Percentiles rank a stretch among this genome's conserved stretches.
Conservation (phyloP, 768 basidiomycete genomes). For the Rhizopogon vesiculosus region DNA sequence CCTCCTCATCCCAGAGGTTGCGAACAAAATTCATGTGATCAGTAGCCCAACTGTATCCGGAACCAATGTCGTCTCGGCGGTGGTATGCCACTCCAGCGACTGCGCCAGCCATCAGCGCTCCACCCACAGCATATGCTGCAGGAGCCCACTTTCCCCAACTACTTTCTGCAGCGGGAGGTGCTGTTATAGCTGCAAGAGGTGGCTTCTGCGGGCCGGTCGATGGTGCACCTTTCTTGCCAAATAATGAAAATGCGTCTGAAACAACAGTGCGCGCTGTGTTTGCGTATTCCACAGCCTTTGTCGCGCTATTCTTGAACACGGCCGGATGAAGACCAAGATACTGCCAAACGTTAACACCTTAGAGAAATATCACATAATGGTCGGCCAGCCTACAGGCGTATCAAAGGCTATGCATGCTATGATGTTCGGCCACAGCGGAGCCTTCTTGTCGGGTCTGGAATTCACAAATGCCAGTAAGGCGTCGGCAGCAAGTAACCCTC, state of each 20-base stretch:
- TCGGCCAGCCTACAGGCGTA: constrained; percentile 67
- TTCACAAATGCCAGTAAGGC: constrained; percentile 68
- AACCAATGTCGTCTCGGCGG: constrained; percentile 68
- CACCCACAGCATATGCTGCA: constrained; percentile 65
- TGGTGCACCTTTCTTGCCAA: constrained; percentile 40
- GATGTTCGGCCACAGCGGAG: constrained; percentile 85
- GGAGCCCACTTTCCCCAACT: constrained; percentile 66
- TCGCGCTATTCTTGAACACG: constrained; percentile 81
- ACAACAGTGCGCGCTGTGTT: constrained; percentile 60
- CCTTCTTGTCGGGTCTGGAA: constrained; percentile 56
- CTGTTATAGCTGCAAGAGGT: constrained; percentile 27
- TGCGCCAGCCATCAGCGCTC: constrained; percentile 74
- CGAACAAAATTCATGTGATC: constrained; percentile 92
- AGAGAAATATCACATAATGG: neutral
- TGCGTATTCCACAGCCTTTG: constrained; percentile 69
- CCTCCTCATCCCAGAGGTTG: constrained; percentile 76
- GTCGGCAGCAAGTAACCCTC: constrained; percentile 85
- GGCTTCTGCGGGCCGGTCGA: constrained; percentile 23
- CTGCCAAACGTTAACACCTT: constrained; percentile 32
- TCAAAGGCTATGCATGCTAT: constrained; percentile 85
- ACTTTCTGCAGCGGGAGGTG: constrained; percentile 21
- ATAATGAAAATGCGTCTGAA: constrained; percentile 53
- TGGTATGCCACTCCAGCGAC: constrained; percentile 84
- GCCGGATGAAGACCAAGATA: constrained; percentile 84
- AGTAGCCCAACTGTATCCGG: constrained; percentile 67